phyloP scores from a whole-genome alignment of 2,329 filamentous ascomycete genomes.

The Nemania sp. region DNA sequence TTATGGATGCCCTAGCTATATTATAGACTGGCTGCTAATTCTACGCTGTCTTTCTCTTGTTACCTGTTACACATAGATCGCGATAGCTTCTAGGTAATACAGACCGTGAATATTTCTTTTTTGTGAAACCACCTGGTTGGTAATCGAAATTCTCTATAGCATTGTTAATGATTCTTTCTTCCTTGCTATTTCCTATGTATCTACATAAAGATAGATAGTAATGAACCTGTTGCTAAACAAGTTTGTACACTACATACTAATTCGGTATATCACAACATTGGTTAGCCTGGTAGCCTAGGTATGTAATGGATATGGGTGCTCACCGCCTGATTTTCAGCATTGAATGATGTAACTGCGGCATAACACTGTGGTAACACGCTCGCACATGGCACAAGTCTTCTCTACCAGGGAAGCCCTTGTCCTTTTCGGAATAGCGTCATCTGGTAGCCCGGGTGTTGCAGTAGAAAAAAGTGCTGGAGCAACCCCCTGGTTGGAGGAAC shows the following conservation, averaged over 20 bases:
- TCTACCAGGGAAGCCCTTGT: constrained; percentile 30
- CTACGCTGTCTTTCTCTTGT: constrained; percentile 14
- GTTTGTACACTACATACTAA: background rate
- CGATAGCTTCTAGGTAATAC: constrained; percentile 17
- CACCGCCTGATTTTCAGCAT: constrained; percentile 41
- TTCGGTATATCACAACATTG: background rate
- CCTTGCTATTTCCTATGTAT: background rate
- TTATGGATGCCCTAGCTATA: constrained; percentile 6
- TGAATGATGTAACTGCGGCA: constrained; percentile 45
- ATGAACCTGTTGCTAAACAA: background rate
- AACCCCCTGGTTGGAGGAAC: constrained; percentile 6
- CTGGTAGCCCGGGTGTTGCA: background rate
- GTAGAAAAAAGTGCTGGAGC: constrained; percentile 14
- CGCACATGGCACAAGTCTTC: constrained; percentile 26
- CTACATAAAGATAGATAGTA: background rate
- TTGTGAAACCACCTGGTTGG: background rate
- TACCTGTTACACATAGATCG: constrained; percentile 12
- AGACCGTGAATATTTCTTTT: background rate
- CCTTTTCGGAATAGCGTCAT: constrained; percentile 33
- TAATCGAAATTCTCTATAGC: background rate
- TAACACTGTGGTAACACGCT: constrained; percentile 18
- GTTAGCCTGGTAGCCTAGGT: background rate
- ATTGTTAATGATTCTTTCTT: background rate
- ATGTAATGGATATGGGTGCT: constrained; percentile 36
- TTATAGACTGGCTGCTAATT: constrained; percentile 7